A percentile compares a stretch with the other conserved stretches of the same genome.
These are phyloP conservation scores for Globisporangium nodosum DNA, from an alignment of 352 stramenopile species.

Conservation along the genomic window DNA sequence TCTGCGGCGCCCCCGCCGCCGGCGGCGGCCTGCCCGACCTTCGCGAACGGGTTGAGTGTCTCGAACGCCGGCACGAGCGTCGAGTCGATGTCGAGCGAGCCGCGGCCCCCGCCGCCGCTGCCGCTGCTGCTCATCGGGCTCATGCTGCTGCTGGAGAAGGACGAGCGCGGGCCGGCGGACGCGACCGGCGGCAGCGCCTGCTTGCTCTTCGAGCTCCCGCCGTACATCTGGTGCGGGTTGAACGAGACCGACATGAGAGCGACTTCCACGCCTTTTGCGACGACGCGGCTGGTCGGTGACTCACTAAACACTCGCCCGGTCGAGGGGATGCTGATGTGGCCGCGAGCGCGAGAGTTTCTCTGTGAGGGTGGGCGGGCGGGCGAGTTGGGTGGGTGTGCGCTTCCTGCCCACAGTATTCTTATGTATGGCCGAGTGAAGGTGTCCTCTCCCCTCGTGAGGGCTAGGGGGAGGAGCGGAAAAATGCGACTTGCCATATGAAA, in stretches of 20 bases:
- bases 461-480: not conserved
- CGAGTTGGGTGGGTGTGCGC: not conserved
- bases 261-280: no score
- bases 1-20: conserved; percentile 32
- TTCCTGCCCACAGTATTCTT: not conserved
- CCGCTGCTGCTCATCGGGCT: conserved; percentile 15
- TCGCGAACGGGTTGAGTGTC: conserved; percentile 72
- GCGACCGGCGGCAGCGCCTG: not conserved
- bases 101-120: not conserved
- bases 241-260: conserved; percentile 25
- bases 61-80: conserved; percentile 63
- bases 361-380: not conserved
- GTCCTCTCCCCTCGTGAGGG: not conserved
- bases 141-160: conserved; percentile 4
- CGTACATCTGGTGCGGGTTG: conserved; percentile 11
- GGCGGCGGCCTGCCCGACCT: conserved; percentile 29
- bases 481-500: no score
- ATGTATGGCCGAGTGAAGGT: not conserved
- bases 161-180: not conserved
- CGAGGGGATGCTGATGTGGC: not conserved
- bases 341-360: not conserved
- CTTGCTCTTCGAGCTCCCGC: not conserved
- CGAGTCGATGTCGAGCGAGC: conserved; percentile 30
- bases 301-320: not conserved
- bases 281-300: no score